These are phyloP conservation scores for Bretziella fagacearum DNA, from an alignment of 2,329 filamentous ascomycete genomes.

Conservation along the genomic window DNA sequence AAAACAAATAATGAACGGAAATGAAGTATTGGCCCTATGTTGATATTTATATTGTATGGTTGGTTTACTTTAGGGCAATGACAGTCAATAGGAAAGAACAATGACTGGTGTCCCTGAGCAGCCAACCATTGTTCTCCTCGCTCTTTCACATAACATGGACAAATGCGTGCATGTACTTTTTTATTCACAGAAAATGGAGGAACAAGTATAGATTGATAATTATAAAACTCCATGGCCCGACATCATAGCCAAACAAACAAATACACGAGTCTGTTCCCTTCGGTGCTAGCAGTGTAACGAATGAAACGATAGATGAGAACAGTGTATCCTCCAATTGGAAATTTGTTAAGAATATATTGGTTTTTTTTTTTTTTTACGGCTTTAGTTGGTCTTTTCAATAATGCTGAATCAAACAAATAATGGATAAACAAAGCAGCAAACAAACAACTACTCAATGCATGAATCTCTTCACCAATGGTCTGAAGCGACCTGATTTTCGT, in stretches of 20 bases:
- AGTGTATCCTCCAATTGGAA: not conserved
- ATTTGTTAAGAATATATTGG: too few species aligned
- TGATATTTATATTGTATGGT: too few species aligned
- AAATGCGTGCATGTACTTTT: not conserved
- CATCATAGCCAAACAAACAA: not conserved
- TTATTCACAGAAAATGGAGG: not conserved
- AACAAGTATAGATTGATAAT: not conserved
- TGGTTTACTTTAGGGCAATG: too few species aligned
- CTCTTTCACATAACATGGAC: not conserved
- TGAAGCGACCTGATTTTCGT: not conserved
- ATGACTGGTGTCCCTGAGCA: too few species aligned
- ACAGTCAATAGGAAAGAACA: too few species aligned
- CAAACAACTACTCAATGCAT: slow-evolving; percentile 7
- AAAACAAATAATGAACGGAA: too few species aligned
- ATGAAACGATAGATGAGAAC: not conserved
- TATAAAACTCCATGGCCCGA: not conserved
- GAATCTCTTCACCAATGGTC: slow-evolving; percentile 6
- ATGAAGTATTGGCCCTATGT: too few species aligned
- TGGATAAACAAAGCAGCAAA: slow-evolving; percentile 10
- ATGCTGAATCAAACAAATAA: not conserved
- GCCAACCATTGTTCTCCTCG: not conserved
- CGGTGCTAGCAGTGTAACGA: not conserved
- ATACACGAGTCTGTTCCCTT: slow-evolving; percentile 5
- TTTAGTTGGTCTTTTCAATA: slow-evolving; percentile 8
- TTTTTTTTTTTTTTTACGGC: slow-evolving; percentile 3